These are phyloP conservation scores for Leucoagaricus sp. DNA, from an alignment of 1,284 basidiomycete species.

Conservation along the genomic window DNA sequence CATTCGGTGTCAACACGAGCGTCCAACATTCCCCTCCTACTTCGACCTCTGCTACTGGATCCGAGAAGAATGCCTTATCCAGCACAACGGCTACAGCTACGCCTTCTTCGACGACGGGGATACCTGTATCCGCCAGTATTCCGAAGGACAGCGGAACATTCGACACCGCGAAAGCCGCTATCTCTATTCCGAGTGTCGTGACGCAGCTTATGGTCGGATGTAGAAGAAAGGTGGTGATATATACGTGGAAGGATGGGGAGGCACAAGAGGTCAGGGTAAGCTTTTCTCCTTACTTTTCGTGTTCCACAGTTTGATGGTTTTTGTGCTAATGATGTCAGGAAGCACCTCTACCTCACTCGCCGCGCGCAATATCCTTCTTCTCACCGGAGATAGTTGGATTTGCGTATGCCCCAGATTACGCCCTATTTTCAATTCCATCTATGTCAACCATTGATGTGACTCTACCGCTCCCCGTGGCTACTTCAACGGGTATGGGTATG, in stretches of 20 bases:
- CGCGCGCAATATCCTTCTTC: constrained; percentile 73
- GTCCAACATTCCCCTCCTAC: constrained; percentile 45
- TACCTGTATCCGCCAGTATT: background rate
- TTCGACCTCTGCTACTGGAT: background rate
- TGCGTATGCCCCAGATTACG: constrained; percentile 78
- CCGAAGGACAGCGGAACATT: constrained; percentile 18
- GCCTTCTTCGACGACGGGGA: background rate
- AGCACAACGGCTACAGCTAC: background rate
- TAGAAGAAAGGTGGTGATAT: constrained; percentile 81
- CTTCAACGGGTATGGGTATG: constrained; percentile 49
- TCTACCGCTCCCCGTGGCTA: constrained; percentile 46
- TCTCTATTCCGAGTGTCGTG: constrained; percentile 60
- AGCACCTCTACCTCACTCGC: constrained; percentile 81
- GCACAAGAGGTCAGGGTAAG: constrained; percentile 73
- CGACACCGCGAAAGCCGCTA: constrained; percentile 35
- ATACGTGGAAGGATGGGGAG: constrained; percentile 86
- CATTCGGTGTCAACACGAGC: constrained; percentile 74
- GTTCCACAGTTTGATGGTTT: constrained; percentile 12
- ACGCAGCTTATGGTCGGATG: constrained; percentile 86
- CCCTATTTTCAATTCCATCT: constrained; percentile 67
- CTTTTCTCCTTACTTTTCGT: background rate
- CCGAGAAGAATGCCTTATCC: background rate
- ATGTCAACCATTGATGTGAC: constrained; percentile 61
- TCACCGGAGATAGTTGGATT: constrained; percentile 67
- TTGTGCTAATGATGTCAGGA: constrained; percentile 66